These are phyloP conservation scores for Eucalyptus cloeziana DNA, from an alignment of 345 rosid species.

Conservation along the genomic window DNA sequence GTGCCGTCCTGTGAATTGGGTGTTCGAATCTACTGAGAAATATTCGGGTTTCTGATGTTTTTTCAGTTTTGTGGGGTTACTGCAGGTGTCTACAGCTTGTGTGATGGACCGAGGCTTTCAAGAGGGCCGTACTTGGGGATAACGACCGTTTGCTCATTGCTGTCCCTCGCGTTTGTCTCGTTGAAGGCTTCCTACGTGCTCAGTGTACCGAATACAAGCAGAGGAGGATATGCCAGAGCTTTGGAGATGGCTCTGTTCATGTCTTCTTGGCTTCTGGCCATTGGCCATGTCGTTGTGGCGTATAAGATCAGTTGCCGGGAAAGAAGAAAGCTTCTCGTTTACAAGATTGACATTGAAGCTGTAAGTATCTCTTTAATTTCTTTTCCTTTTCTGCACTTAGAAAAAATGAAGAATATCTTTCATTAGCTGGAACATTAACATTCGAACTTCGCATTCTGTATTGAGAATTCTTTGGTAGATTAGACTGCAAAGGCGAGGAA, in stretches of 20 bases:
- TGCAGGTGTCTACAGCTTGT: constrained; percentile 73
- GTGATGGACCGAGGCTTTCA: constrained; percentile 75
- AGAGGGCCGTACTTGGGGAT: constrained; percentile 75
- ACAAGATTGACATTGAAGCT: constrained; percentile 93
- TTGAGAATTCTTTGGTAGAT: background rate
- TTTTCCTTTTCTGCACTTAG: background rate
- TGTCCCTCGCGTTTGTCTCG: constrained; percentile 58
- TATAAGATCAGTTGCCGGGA: constrained; percentile 87
- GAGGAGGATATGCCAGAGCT: constrained; percentile 33
- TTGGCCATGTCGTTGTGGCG: constrained; percentile 65
- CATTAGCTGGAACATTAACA: background rate
- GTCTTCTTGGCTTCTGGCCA: constrained; percentile 50
- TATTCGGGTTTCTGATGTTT: background rate
- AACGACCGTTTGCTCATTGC: constrained; percentile 58
- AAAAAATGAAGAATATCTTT: background rate
- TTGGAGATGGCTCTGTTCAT: constrained; percentile 64
- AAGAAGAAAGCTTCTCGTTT: constrained; percentile 83
- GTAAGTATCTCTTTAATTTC: constrained; percentile 39
- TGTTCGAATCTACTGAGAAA: background rate
- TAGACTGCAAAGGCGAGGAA: background rate
- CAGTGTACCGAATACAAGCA: constrained; percentile 12
- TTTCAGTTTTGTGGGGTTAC: background rate
- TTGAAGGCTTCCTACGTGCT: constrained; percentile 72
- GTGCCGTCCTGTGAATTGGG: background rate
- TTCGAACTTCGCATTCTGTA: background rate